These are phyloP conservation scores for Agaricus bisporus DNA, from an alignment of 768 basidiomycete genomes.

Conservation along the genomic window DNA sequence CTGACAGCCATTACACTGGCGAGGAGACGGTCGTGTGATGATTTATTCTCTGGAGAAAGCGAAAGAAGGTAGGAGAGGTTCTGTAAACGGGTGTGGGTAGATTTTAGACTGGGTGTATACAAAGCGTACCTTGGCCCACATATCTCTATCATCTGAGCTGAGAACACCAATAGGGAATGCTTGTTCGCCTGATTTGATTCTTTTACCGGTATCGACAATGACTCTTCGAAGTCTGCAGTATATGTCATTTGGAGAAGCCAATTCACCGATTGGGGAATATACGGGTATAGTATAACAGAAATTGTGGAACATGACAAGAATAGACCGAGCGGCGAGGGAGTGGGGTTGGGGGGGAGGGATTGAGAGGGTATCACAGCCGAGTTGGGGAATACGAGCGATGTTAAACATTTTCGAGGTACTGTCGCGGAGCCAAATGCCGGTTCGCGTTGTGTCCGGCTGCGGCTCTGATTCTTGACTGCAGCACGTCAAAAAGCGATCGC, in stretches of 20 bases:
- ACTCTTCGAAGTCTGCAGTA: conserved; percentile 37
- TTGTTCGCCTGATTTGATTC: conserved; percentile 45
- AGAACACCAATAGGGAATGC: conserved; percentile 63
- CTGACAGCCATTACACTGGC: conserved; percentile 76
- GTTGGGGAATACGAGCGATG: conserved; percentile 66
- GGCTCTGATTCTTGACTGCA: conserved; percentile 63
- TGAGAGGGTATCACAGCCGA: conserved; percentile 58
- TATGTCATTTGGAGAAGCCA: conserved; percentile 34
- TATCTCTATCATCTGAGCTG: conserved; percentile 75
- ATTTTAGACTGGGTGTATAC: not conserved
- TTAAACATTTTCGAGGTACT: conserved; percentile 65
- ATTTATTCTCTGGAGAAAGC: conserved; percentile 58
- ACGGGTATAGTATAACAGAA: conserved; percentile 78
- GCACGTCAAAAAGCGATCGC: not conserved
- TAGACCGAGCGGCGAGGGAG: conserved; percentile 44
- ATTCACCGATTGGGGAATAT: conserved; percentile 33
- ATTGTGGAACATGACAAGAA: conserved; percentile 69
- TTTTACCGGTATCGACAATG: conserved; percentile 50
- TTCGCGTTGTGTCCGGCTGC: conserved; percentile 64
- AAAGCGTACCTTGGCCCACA: conserved; percentile 67
- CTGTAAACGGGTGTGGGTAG: conserved; percentile 28
- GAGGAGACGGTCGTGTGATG: conserved; percentile 57
- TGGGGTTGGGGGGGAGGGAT: conserved; percentile 32
- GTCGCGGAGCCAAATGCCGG: conserved; percentile 63
- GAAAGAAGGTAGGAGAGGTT: conserved; percentile 66